Evolutionary conservation across 2,329 filamentous ascomycete genomes (phyloP).

Genomic region (Tetracladium maxilliforme): DNA sequence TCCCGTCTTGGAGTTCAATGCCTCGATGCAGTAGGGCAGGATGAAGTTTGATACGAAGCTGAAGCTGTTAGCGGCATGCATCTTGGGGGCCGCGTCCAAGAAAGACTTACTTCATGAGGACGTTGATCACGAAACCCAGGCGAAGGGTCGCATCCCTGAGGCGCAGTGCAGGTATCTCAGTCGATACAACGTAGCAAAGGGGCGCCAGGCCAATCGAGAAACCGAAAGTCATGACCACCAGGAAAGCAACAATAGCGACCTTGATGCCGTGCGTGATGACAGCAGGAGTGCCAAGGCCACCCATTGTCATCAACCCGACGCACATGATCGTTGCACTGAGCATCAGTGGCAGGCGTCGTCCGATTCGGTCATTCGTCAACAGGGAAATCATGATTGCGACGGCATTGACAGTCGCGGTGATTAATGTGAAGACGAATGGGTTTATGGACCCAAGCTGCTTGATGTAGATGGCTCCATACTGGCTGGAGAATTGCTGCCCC

Average conservation of each 20-base stretch:
- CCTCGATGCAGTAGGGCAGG: constrained; percentile 20
- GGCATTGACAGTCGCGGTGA: constrained; percentile 1
- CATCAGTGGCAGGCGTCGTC: constrained; percentile 1
- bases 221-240: constrained; percentile 1
- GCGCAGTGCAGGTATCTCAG: constrained; percentile 8
- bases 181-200: constrained; percentile 8
- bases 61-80: too few relatives aligned
- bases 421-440: neutral
- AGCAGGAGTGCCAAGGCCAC: constrained; percentile 1
- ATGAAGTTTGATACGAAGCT: constrained; percentile 18
- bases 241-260: constrained; percentile 2
- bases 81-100: too few relatives aligned
- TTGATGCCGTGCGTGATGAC: neutral
- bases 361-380: neutral
- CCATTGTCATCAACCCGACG: constrained; percentile 2
- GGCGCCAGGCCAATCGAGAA: constrained; percentile 1
- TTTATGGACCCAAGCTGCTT: neutral
- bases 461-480: constrained; percentile 1
- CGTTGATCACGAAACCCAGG: constrained; percentile 2
- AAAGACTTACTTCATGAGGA: constrained; percentile 1
- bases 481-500: neutral
- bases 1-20: constrained; percentile 18
- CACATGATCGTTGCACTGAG: constrained; percentile 1
- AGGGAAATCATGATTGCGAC: neutral
- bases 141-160: constrained; percentile 2